Conservation (phyloP, 2,329 filamentous ascomycete genomes). For the Trichoderma semiorbis region DNA sequence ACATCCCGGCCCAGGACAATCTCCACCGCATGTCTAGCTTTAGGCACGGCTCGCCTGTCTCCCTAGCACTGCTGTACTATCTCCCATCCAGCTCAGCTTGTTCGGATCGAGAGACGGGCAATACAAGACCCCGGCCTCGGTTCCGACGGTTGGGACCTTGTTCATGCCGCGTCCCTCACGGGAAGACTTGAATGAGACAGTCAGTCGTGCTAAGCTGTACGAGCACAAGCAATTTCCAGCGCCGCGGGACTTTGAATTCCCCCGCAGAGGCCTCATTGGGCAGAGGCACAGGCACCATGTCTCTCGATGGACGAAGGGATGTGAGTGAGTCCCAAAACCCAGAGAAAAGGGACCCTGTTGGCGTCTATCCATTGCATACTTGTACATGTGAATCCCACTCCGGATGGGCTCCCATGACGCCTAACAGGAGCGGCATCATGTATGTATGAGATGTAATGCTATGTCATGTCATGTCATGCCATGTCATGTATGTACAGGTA, state of each 20-base stretch:
- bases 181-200: background rate
- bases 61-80: background rate
- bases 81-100: background rate
- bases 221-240: background rate
- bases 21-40: background rate
- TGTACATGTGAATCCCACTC: background rate
- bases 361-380: background rate
- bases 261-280: constrained; percentile 1
- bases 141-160: background rate
- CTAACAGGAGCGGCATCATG: background rate
- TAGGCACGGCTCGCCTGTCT: background rate
- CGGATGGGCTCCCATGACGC: background rate
- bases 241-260: background rate
- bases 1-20: background rate
- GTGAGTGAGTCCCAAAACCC: background rate
- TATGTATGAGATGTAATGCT: background rate
- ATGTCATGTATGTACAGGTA: background rate
- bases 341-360: background rate
- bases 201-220: background rate
- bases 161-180: background rate
- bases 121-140: background rate
- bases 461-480: background rate
- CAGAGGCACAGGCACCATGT: background rate
- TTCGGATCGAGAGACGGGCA: background rate
- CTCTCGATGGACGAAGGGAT: background rate